Evolutionary conservation across 78 protist species (phyloP), one percentile per base, ranked within the genome.

Genomic region (Emiliania huxleyi): DNA sequence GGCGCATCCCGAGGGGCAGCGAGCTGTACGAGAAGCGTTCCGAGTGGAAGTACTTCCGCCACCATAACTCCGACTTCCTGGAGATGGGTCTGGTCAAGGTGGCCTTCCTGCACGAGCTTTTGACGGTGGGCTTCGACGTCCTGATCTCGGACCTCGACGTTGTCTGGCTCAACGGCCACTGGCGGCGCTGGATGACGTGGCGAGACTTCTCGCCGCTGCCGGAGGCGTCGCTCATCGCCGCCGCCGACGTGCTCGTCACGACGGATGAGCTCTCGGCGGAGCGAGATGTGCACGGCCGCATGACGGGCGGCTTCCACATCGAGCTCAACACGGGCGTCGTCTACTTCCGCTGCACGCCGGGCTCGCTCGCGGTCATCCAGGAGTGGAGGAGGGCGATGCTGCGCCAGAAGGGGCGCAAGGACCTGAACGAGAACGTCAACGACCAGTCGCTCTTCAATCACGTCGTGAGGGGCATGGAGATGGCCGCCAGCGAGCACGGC

Each of bases 61-160:
- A 77, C 46, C 85, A 77, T 48, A 40, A 77, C 49, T 77, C 85
- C 19, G 42, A 35, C n/a, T 77, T 77, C 29, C 85, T 77, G 46
- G 85, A 77, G 46, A 77, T 77, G 85, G 85, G 85, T 12, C 85
- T 77, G 48, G 46, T 77, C 49, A 77, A 77, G 85, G 85, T 37
- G 23, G 81, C 81, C 37, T 71, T 71, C 42, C 22, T 71, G 45
- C 8, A 22, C n/a, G 81, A 71, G 18, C 42, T 71, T 15, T 40
- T 71, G 40, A 8, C 19, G 18, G 37, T 18, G 18, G 81, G 81
- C 37, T 71, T 71, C 81, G 5, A 6, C 87, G 87, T 77, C 23
- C 87, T 77, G 48, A 40, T 77, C n/a, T 42, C 87, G 15, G 87
- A 77, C n/a, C 46, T 77, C 49, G 87, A 77, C 46, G 49, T 77